phyloP scores from a whole-genome alignment of 2,329 filamentous ascomycete genomes.

The Drechslerella coelobrocha region DNA sequence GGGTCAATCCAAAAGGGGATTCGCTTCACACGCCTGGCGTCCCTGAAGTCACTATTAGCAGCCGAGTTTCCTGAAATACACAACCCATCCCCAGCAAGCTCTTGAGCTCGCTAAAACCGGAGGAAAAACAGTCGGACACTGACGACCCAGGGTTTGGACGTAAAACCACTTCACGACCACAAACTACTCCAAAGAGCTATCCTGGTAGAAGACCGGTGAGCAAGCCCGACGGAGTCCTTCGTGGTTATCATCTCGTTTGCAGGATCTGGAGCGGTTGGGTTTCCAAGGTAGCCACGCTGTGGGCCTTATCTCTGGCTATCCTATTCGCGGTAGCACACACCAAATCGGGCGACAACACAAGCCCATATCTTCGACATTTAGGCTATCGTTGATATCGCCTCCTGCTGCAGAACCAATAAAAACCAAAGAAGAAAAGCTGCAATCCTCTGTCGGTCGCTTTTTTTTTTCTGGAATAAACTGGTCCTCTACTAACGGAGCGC shows the following conservation, averaged over 20 bases:
- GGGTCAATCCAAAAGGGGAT: not conserved
- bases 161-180: too few relatives aligned
- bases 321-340: conserved; percentile 18
- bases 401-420: not conserved
- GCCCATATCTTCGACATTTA: conserved; percentile 18
- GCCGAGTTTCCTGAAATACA: not conserved
- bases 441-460: too few relatives aligned
- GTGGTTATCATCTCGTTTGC: not conserved
- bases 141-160: not conserved
- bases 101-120: not conserved
- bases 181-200: too few relatives aligned
- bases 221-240: too few relatives aligned
- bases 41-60: not conserved
- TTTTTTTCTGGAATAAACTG: too few relatives aligned
- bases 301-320: conserved; percentile 40
- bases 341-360: conserved; percentile 37
- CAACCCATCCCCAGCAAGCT: not conserved
- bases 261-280: not conserved
- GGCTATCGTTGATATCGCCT: conserved; percentile 25
- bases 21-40: not conserved
- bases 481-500: too few relatives aligned
- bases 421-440: not conserved
- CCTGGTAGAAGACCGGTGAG: too few relatives aligned
- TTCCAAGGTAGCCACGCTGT: conserved; percentile 20
- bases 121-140: not conserved